phyloP scores from a whole-genome alignment of 352 stramenopile species.

The Aphanomyces stellatus region DNA sequence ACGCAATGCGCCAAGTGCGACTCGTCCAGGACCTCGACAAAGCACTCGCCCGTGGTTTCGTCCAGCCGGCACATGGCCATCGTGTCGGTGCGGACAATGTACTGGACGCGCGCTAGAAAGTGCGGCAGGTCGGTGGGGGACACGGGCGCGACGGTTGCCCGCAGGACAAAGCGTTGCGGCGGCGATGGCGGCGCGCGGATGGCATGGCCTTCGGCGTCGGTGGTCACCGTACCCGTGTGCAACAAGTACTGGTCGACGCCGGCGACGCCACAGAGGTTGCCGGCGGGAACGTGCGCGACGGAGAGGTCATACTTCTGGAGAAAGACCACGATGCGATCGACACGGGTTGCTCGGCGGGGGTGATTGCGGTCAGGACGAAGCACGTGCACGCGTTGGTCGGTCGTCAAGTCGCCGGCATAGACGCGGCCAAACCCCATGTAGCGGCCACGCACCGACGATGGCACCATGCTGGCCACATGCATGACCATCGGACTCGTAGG shows the following conservation, averaged over 20 bases:
- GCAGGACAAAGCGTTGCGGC: constrained; percentile 84
- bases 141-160: constrained; percentile 89
- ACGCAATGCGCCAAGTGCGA: constrained; percentile 93
- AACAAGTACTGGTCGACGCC: constrained; percentile 92
- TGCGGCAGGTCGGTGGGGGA: constrained; percentile 90
- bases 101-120: constrained; percentile 92
- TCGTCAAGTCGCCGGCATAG: constrained; percentile 88
- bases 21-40: constrained; percentile 89
- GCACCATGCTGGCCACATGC: constrained; percentile 95
- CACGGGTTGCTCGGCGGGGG: constrained; percentile 87
- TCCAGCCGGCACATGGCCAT: constrained; percentile 93
- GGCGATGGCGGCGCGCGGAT: constrained; percentile 95
- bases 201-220: constrained; percentile 70
- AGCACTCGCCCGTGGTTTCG: constrained; percentile 90
- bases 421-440: constrained; percentile 94
- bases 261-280: constrained; percentile 91
- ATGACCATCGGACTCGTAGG: constrained; percentile 84
- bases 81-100: constrained; percentile 89
- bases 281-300: constrained; percentile 86
- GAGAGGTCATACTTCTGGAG: constrained; percentile 86
- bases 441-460: constrained; percentile 79
- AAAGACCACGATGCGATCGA: constrained; percentile 92
- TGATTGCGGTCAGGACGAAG: constrained; percentile 91
- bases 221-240: constrained; percentile 91
- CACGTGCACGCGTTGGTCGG: constrained; percentile 89